Evolutionary conservation across 495 filamentous ascomycete species (phyloP).

Genomic region (Penicillium verhagenii): DNA sequence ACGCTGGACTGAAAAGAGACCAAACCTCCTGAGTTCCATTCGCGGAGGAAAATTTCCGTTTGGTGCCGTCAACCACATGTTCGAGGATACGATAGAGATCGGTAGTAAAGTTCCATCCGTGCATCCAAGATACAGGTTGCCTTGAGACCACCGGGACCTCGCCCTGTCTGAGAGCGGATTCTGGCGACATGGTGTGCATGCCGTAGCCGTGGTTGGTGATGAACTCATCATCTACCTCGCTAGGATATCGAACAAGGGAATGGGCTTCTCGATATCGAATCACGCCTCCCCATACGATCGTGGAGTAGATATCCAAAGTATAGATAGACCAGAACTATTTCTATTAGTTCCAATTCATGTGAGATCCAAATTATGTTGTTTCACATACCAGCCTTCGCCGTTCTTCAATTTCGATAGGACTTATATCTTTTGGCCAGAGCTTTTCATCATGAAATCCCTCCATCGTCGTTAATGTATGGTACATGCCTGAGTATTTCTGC

Average conservation of each 20-base stretch:
- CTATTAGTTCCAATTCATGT: background rate
- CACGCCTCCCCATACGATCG: conserved; percentile 47
- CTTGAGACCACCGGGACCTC: conserved; percentile 13
- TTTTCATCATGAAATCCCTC: conserved; percentile 49
- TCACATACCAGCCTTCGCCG: conserved; percentile 44
- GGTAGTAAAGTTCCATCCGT: conserved; percentile 52
- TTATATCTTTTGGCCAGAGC: conserved; percentile 46
- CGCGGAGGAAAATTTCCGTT: conserved; percentile 26
- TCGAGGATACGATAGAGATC: conserved; percentile 52
- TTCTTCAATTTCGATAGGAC: conserved; percentile 45
- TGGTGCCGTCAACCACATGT: conserved; percentile 39
- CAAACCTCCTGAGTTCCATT: conserved; percentile 31
- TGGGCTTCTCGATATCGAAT: conserved; percentile 45
- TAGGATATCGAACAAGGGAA: conserved; percentile 43
- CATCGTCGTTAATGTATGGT: conserved; percentile 44
- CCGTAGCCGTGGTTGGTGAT: conserved; percentile 30
- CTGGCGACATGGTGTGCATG: conserved; percentile 18
- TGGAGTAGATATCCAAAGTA: conserved; percentile 49
- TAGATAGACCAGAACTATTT: conserved; percentile 54
- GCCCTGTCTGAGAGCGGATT: conserved; percentile 3
- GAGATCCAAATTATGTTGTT: background rate
- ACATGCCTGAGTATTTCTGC: conserved; percentile 49
- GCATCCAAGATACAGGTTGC: conserved; percentile 40
- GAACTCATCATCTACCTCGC: conserved; percentile 44
- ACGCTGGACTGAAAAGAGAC: conserved; percentile 25